Conservation (phyloP, 345 rosid species). For the Eutrema heterophyllum region DNA sequence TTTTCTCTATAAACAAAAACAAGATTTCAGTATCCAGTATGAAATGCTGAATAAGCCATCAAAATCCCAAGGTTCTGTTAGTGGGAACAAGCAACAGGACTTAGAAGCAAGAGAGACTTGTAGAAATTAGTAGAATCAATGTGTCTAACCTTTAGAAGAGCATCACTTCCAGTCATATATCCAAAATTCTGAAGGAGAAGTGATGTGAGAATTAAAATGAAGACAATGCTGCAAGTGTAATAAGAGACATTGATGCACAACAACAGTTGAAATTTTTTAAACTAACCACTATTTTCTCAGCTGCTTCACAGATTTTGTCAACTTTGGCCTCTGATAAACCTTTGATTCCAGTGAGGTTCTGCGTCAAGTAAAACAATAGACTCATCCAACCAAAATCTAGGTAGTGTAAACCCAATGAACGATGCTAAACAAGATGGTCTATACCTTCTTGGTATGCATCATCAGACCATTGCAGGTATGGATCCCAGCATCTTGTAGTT, state of each 20-base stretch:
- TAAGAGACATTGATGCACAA: neutral
- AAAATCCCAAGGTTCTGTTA: neutral
- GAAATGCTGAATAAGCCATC: neutral
- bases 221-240: neutral
- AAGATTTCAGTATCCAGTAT: neutral
- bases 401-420: neutral
- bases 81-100: neutral
- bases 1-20: slow-evolving; percentile 48
- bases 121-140: neutral
- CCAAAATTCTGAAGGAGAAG: slow-evolving; percentile 60
- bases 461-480: slow-evolving; percentile 93
- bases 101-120: neutral
- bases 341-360: slow-evolving; percentile 89
- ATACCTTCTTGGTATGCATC: slow-evolving; percentile 96
- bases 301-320: slow-evolving; percentile 96
- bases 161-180: slow-evolving; percentile 87
- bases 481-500: slow-evolving; percentile 93
- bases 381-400: neutral
- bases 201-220: neutral
- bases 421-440: neutral
- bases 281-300: slow-evolving; percentile 92
- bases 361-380: slow-evolving; percentile 3
- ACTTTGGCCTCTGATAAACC: slow-evolving; percentile 97
- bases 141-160: slow-evolving; percentile 67
- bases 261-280: neutral